phyloP scores from a whole-genome alignment of 495 filamentous ascomycete species.

The Penicillium bialowiezense region DNA sequence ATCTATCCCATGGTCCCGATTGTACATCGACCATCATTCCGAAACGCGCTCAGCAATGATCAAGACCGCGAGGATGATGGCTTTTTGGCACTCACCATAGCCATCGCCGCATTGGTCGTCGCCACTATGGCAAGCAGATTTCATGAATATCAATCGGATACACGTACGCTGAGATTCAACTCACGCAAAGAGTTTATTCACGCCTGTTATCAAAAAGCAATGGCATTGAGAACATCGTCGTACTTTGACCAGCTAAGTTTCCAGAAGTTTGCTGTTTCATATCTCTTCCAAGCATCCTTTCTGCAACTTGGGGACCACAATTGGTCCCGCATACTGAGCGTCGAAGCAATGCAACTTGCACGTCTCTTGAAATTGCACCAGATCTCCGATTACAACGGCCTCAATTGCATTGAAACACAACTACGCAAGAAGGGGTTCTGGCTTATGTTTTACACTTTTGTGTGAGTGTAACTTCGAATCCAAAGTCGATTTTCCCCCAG shows the following conservation, averaged over 20 bases:
- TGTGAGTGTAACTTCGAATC: constrained; percentile 9
- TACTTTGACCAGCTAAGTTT: constrained; percentile 25
- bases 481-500: background rate
- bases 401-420: constrained; percentile 36
- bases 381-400: constrained; percentile 15
- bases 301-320: constrained; percentile 24
- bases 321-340: constrained; percentile 20
- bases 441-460: constrained; percentile 23
- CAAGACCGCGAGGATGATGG: constrained; percentile 15
- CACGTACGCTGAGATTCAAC: constrained; percentile 9
- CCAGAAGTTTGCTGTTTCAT: constrained; percentile 23
- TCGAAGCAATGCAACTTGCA: constrained; percentile 24
- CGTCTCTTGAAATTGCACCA: constrained; percentile 20
- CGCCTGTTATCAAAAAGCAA: constrained; percentile 14
- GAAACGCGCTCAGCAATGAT: constrained; percentile 6
- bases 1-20: constrained; percentile 23
- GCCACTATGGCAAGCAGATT: constrained; percentile 20
- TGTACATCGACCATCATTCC: constrained; percentile 23
- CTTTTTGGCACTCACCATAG: constrained; percentile 12
- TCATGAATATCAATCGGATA: constrained; percentile 8
- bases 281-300: constrained; percentile 17
- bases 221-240: constrained; percentile 9
- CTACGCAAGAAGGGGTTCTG: constrained; percentile 41
- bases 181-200: constrained; percentile 21
- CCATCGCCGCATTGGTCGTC: constrained; percentile 22